A percentile compares a stretch with the other conserved stretches of the same genome.
Conservation (phyloP, 257 asterid species). For the Cruciata laevipes region DNA sequence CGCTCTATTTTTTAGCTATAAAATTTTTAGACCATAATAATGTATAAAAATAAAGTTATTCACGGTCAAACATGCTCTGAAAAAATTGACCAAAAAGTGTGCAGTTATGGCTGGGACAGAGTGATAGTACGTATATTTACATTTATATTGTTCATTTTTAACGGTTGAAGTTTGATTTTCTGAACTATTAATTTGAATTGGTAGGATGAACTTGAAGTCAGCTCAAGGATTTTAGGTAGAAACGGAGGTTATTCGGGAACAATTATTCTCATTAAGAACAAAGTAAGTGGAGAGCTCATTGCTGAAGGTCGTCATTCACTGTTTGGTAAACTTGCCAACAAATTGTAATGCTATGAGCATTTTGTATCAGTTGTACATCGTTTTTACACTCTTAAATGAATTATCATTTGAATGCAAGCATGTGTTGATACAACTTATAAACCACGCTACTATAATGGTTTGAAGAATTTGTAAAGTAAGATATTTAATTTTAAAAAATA, state of each 20-base stretch:
- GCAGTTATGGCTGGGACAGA: too few species aligned
- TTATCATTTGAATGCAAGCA: neutral
- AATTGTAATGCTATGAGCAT: conserved; percentile 36
- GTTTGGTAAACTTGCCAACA: conserved; percentile 56
- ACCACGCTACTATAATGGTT: too few species aligned
- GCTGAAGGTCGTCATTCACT: conserved; percentile 86
- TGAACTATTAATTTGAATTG: conserved; percentile 16
- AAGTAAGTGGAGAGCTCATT: conserved; percentile 58
- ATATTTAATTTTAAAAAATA: too few species aligned
- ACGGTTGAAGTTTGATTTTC: neutral
- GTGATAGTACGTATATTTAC: too few species aligned
- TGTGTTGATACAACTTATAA: too few species aligned
- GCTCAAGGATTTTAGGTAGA: conserved; percentile 42
- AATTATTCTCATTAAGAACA: conserved; percentile 53
- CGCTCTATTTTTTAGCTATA: too few species aligned
- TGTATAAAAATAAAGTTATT: too few species aligned
- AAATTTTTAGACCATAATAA: too few species aligned
- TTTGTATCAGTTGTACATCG: neutral
- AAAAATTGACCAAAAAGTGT: too few species aligned
- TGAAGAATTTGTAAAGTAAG: too few species aligned
- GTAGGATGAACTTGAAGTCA: conserved; percentile 81
- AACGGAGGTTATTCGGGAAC: conserved; percentile 59
- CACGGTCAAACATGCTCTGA: too few species aligned
- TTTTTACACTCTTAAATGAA: neutral
- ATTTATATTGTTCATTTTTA: neutral